Conservation (phyloP, 83 land plant species). For the Diphasiastrum complanatum region DNA sequence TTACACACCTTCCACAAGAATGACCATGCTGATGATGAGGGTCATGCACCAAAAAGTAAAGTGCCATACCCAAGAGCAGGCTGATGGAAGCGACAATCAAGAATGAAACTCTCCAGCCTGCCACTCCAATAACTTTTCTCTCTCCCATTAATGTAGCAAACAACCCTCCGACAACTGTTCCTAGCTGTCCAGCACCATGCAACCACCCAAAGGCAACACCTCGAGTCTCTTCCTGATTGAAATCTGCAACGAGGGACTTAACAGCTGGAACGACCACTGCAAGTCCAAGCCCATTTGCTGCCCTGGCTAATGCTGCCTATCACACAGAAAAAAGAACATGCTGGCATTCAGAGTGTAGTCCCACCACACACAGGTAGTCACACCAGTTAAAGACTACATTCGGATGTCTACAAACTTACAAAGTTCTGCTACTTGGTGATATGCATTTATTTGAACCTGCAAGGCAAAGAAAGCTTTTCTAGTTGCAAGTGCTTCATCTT, state of each 20-base stretch:
- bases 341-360: too few relatives aligned
- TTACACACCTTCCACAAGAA: too few relatives aligned
- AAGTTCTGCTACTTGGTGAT: too few relatives aligned
- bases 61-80: background rate
- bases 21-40: too few relatives aligned
- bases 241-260: constrained; percentile 24
- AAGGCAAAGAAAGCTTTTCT: too few relatives aligned
- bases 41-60: background rate
- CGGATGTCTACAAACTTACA: too few relatives aligned
- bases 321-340: too few relatives aligned
- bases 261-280: constrained; percentile 31
- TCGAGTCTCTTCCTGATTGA: constrained; percentile 8
- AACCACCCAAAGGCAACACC: constrained; percentile 29
- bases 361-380: too few relatives aligned
- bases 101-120: constrained; percentile 33
- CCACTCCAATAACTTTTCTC: constrained; percentile 7
- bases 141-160: constrained; percentile 26
- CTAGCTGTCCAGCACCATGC: constrained; percentile 24
- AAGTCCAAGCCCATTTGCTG: constrained; percentile 27
- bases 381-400: too few relatives aligned
- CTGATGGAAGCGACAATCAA: constrained; percentile 17
- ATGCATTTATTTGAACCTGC: too few relatives aligned
- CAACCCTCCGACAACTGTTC: constrained; percentile 19
- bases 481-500: too few relatives aligned
- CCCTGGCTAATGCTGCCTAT: constrained; percentile 26